Percentiles rank a stretch among this genome's conserved stretches.
Evolutionary conservation across 2,329 filamentous ascomycete species (phyloP).

Genomic region (Exserohilum turcica): DNA sequence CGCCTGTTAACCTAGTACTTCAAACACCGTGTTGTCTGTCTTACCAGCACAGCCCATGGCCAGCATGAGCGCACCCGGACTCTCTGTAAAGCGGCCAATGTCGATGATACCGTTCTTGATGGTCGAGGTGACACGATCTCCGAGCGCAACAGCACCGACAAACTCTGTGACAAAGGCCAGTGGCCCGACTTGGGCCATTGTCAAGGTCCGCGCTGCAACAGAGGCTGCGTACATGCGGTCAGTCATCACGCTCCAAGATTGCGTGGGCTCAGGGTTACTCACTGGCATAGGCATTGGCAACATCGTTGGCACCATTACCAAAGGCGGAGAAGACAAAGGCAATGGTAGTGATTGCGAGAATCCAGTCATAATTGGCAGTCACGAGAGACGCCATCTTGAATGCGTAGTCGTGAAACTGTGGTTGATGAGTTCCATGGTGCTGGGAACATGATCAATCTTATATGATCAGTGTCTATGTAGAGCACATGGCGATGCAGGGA

Average conservation of each 20-base stretch:
- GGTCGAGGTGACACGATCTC: conserved; percentile 62
- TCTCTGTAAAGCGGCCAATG: conserved; percentile 52
- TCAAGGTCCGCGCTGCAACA: conserved; percentile 58
- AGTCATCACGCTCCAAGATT: not conserved
- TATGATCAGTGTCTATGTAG: not conserved
- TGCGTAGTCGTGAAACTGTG: not conserved
- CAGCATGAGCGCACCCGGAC: conserved; percentile 62
- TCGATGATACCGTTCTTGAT: conserved; percentile 66
- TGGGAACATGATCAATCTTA: conserved; percentile 3
- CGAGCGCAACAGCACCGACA: conserved; percentile 59
- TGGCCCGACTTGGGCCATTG: conserved; percentile 59
- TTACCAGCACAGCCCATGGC: conserved; percentile 66
- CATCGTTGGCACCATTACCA: conserved; percentile 56
- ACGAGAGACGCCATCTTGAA: conserved; percentile 26
- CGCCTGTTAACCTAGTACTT: not conserved
- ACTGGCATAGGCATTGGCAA: conserved; percentile 60
- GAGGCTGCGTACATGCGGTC: conserved; percentile 22
- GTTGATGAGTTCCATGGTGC: not conserved
- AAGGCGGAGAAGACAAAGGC: conserved; percentile 46
- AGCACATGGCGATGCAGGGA: not conserved
- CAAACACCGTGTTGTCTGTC: conserved; percentile 55
- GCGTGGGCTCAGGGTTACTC: conserved; percentile 20
- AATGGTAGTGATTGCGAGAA: conserved; percentile 49
- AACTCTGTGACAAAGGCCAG: conserved; percentile 58
- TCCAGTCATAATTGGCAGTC: conserved; percentile 48